Evolutionary conservation across 108 stramenopile species (phyloP), one percentile per base, ranked within the genome.

Genomic region (Cyclotella sp.): DNA sequence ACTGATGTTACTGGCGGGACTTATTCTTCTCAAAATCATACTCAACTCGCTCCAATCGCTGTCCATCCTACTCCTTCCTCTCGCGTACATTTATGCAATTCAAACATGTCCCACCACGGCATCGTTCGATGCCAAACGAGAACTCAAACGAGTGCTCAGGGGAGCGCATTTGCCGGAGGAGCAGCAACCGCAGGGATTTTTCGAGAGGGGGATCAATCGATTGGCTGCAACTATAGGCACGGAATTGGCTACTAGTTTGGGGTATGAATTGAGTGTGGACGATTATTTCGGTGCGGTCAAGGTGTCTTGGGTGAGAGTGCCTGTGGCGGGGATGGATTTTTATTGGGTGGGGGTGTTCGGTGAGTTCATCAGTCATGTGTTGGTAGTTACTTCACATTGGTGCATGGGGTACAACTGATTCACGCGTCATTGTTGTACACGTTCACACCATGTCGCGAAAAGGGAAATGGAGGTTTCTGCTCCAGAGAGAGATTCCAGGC

Each of bases 91-190:
- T 9, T 95, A 91, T 61, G 86, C 73, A 1, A 30, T 80, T 0
- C 73, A 77, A 58, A 90, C 75, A 14, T 89, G 87, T 47, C 93
- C 93, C 15, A 47, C 84, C 28, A 58, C 49, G 7, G 64, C 75
- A 7, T 80, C 87, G 0, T 94, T 94, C 72, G 90, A 94, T 80
- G 82, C 90, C 57, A 92, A 92, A 55, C 79, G 81, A 45, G 85
- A 95, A 70, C 60, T 95, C 27, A 91, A 91, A 57, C 66, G 90
- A 10, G 91, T 92, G 43, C 60, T 95, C 69, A 69, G 93, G 42
- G 93, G 93, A 6, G 76, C 87, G 27, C 88, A 91, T 44, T 79
- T 92, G n/a, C 90, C 93, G 9, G 89, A 86, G 43, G 77, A 84
- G 22, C 75, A 88, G 49, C 89, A 91, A 59, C 90, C 93, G 42